Evolutionary conservation across 176 grass and related monocot genomes (phyloP), one percentile per base, ranked within the genome.

Genomic region (Poa annua): DNA sequence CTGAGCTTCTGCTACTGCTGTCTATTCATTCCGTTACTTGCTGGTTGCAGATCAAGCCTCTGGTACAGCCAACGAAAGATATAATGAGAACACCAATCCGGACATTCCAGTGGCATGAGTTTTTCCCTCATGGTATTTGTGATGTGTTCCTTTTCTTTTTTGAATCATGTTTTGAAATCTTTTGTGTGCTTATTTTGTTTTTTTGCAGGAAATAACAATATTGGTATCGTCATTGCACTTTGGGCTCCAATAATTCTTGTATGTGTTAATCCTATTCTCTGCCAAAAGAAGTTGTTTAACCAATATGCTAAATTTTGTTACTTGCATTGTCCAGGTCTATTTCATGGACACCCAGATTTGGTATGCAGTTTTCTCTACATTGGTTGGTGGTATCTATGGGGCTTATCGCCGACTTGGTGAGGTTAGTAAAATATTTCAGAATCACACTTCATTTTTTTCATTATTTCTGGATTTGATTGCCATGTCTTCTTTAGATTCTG

Each of bases 291-390:
- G 2, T 44, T 45, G 32, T 36, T 83, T 54, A n/a, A 47, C 10
- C 41, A 79, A 24, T 75, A 61, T 81, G 20, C 56, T 83, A 34
- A 80, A 49, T 87, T 65, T 83, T 70, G 44, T 66, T 19, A 14
- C 50, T 88, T 80, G 60, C 66, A 78, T 63, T 13, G 24, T 85
- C 76, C 75, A 99, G 96, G 96, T 99, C 35, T 99, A 99, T 81
- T 99, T 99, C 85, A 99, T 99, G 96, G 96, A 99, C 83, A 88
- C 92, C 17, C 96, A 99, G 86, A 99, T 99, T 77, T 99, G 96
- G 96, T 99, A 99, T 88, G 93, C 96, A 66, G 83, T 99, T 65
- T 99, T 99, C 79, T 96, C 93, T 52, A 99, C 96, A 63, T 72
- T 99, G 61, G 82, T 99, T 81, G 96, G 96, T 84, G 96, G 96